Conservation (phyloP, 352 stramenopile species). For the Saprolegnia diclina region DNA sequence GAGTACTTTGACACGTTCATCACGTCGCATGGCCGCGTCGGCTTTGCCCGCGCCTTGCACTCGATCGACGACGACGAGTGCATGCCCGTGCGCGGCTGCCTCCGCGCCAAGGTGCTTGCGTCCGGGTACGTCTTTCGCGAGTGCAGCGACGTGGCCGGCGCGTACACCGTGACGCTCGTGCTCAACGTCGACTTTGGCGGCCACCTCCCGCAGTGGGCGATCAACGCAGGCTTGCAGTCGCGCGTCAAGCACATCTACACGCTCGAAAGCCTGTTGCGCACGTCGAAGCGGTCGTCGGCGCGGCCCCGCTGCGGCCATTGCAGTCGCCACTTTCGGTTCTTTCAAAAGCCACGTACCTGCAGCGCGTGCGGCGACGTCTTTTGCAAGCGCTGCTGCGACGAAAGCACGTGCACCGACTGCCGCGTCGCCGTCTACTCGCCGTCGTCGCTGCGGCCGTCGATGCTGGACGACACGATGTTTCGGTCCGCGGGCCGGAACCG, state of each 20-base stretch:
- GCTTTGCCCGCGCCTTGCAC: slow-evolving; percentile 1
- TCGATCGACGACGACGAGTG: neutral
- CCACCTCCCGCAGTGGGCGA: neutral
- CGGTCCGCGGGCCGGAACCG: neutral
- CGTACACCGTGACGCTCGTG: neutral
- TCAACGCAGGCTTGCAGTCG: neutral
- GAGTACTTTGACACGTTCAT: slow-evolving; percentile 14
- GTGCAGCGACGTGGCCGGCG: neutral
- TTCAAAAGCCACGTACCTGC: neutral
- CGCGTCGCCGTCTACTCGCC: neutral
- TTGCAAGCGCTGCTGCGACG: slow-evolving; percentile 3
- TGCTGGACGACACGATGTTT: slow-evolving; percentile 4
- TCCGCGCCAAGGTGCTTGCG: neutral
- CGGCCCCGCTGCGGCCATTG: neutral
- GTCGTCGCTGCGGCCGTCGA: neutral
- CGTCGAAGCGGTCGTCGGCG: neutral
- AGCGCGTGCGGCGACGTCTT: neutral
- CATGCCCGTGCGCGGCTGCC: neutral
- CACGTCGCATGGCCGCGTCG: neutral
- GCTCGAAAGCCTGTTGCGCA: neutral
- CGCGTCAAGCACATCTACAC: slow-evolving; percentile 10
- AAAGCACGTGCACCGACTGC: slow-evolving; percentile 1
- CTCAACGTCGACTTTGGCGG: slow-evolving; percentile 8
- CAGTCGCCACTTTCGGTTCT: neutral
- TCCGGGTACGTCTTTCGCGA: slow-evolving; percentile 1